Evolutionary conservation across 805 yeast genomes (phyloP), one percentile per base, ranked within the genome.

Genomic region (Suhomyces xylopsoci): DNA sequence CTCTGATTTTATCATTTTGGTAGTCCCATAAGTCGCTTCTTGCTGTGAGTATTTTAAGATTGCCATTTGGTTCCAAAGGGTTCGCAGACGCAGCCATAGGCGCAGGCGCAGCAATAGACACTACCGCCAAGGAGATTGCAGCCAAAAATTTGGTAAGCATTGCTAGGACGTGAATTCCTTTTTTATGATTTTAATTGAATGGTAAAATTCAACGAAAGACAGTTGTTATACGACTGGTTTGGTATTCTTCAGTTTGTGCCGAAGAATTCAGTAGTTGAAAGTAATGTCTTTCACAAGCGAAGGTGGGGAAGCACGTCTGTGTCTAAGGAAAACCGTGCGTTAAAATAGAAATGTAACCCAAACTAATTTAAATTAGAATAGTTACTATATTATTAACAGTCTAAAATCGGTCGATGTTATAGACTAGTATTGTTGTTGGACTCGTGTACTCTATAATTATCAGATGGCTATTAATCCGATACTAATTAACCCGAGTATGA

Each of bases 1-100:
- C 97, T 42, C 80, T 66, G 42, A 81, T 69, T 49, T 65, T 69
- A 26, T 70, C 69, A 47, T 63, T 68, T 30, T 63, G 59, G 57
- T 70, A 74, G 64, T 74, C 75, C 64, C 68, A 71, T 22, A 54
- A 53, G 3, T 56, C 58, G 17, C 62, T 60, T 34, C 53, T 57
- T 42, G 65, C 64, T 36, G 59, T 56, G 10, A 73, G 55, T 12
- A 59, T 7, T 28, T 52, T 52, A 42, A 41, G 24, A 40, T 52
- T 52, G 17, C 49, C 52, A 12, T 52, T 52, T 2, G 44, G 26
- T 3, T 32, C 26, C 38, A 52, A 48, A 17, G 55, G 55, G 42
- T 52, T 38, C 19, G 32, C 22, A 5, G 47, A 40, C 42, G 42
- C 42, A n/a, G 55, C 25, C 19, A 40, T 34, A 5, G 47, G 38